Evolutionary conservation across 305 asterid genomes (phyloP).

Genomic region (Caryopteris hybrid): DNA sequence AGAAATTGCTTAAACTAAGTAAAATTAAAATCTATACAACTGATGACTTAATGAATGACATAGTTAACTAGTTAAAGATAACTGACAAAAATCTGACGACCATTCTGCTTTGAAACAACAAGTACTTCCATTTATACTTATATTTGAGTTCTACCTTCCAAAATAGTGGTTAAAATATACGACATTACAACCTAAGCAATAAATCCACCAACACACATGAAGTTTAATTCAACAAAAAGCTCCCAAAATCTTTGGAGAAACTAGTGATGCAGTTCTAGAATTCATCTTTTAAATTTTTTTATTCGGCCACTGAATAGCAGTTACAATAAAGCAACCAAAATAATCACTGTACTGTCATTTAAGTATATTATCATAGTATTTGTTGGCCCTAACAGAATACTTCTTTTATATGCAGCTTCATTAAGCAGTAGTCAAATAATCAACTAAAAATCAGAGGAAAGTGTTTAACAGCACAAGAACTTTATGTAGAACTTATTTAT

Average conservation of each 20-base stretch:
- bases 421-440: neutral
- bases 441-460: neutral
- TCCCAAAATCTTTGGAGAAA: neutral
- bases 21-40: neutral
- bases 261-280: slow-evolving; percentile 4
- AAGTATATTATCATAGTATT: neutral
- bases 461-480: neutral
- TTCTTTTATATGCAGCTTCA: neutral
- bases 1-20: neutral
- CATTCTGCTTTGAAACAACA: neutral
- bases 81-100: neutral
- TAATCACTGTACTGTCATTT: neutral
- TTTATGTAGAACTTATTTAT: slow-evolving; percentile 19
- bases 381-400: neutral
- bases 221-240: neutral
- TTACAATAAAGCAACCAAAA: neutral
- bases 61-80: neutral
- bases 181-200: neutral
- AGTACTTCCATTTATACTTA: too few species aligned
- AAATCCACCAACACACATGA: neutral
- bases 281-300: neutral
- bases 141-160: neutral
- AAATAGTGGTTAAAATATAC: neutral
- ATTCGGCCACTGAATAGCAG: neutral
- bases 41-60: neutral